phyloP scores from a whole-genome alignment of 352 stramenopile genomes.

The Pythium guiyangense region DNA sequence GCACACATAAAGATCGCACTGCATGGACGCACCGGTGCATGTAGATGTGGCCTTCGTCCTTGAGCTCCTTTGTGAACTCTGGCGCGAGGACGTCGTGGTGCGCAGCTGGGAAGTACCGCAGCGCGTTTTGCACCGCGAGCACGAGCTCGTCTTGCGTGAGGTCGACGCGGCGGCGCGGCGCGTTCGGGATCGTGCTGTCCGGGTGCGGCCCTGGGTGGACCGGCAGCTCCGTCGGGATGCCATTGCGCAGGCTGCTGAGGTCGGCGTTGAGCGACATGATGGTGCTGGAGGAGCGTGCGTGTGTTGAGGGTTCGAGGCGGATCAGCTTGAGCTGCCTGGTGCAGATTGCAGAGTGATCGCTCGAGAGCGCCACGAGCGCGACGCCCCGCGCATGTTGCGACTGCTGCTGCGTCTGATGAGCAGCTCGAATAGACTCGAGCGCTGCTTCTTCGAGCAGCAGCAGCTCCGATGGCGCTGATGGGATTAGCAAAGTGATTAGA shows the following conservation, averaged over 20 bases:
- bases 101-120: constrained; percentile 81
- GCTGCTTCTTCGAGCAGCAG: too few species aligned
- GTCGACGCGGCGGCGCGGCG: constrained; percentile 46
- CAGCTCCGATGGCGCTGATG: too few species aligned
- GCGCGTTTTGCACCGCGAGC: constrained; percentile 81
- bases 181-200: constrained; percentile 44
- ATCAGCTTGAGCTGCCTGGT: too few species aligned
- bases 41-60: constrained; percentile 89
- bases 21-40: constrained; percentile 59
- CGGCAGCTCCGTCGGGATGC: constrained; percentile 45
- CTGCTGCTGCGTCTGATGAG: too few species aligned
- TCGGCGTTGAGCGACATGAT: too few species aligned
- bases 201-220: constrained; percentile 49
- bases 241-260: constrained; percentile 38
- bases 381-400: too few species aligned
- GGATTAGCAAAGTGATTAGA: too few species aligned
- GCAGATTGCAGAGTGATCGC: too few species aligned
- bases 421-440: too few species aligned
- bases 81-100: constrained; percentile 63
- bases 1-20: constrained; percentile 1
- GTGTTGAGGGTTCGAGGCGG: too few species aligned
- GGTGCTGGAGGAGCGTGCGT: too few species aligned
- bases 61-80: constrained; percentile 86
- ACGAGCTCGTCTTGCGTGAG: constrained; percentile 59
- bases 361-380: too few species aligned